Conservation (phyloP, 2,329 filamentous ascomycete genomes). For the Monosporascus sp. region DNA sequence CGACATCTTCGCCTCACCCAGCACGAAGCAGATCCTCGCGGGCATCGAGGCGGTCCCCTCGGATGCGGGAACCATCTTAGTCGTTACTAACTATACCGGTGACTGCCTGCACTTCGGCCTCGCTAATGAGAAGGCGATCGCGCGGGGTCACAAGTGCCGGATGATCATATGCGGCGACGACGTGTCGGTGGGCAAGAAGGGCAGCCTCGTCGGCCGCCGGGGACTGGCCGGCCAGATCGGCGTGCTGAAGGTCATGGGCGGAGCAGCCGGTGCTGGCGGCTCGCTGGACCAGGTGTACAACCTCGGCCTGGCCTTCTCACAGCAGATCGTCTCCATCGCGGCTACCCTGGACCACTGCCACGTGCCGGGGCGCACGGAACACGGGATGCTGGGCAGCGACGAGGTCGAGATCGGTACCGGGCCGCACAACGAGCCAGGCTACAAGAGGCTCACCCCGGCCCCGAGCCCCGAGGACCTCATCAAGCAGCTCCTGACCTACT, state of each 20-base stretch:
- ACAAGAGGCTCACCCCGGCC: constrained; percentile 49
- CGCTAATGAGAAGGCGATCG: constrained; percentile 52
- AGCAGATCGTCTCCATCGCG: constrained; percentile 51
- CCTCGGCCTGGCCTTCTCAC: constrained; percentile 43
- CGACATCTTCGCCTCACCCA: constrained; percentile 60
- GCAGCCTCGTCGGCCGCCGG: constrained; percentile 54
- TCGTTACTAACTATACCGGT: constrained; percentile 62
- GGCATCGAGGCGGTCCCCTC: constrained; percentile 52
- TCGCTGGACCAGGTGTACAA: constrained; percentile 46
- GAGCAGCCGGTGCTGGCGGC: constrained; percentile 40
- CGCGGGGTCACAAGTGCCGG: constrained; percentile 46
- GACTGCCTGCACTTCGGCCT: constrained; percentile 59
- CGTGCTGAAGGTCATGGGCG: constrained; percentile 54
- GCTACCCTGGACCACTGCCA: constrained; percentile 58
- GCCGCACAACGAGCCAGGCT: constrained; percentile 62
- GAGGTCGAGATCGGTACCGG: constrained; percentile 62
- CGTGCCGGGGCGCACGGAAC: constrained; percentile 47
- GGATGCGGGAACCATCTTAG: constrained; percentile 50
- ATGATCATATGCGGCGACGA: constrained; percentile 61
- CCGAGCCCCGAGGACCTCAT: constrained; percentile 45
- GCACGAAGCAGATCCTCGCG: constrained; percentile 57
- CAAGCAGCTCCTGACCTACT: constrained; percentile 54
- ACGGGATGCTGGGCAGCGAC: constrained; percentile 41
- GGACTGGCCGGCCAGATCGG: constrained; percentile 58
- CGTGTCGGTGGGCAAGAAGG: constrained; percentile 55